A percentile compares a stretch with the other conserved stretches of the same genome.
phyloP scores from a whole-genome alignment of 2,329 filamentous ascomycete species.

The Xylaria hypoxylon region DNA sequence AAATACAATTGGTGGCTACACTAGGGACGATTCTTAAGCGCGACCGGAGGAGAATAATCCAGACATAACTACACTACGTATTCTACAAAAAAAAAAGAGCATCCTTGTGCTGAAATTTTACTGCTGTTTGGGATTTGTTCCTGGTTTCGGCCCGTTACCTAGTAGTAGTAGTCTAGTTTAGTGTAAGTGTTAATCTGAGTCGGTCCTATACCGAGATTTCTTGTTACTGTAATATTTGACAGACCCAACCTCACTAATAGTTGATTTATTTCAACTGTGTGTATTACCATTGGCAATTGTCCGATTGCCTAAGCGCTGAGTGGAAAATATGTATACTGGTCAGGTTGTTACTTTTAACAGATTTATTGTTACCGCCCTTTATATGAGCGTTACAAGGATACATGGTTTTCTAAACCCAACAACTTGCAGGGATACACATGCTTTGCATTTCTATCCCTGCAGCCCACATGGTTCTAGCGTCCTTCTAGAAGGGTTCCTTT shows the following conservation, averaged over 20 bases:
- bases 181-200: neutral
- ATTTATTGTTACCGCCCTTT: too few relatives aligned
- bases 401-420: too few relatives aligned
- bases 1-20: neutral
- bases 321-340: too few relatives aligned
- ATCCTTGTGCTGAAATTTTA: neutral
- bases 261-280: neutral
- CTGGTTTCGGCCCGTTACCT: neutral
- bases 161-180: neutral
- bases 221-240: neutral
- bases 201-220: conserved; percentile 8
- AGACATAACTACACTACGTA: neutral
- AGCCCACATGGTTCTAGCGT: conserved; percentile 40
- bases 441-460: conserved; percentile 31
- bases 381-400: too few relatives aligned
- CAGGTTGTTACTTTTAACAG: too few relatives aligned
- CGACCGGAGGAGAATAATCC: neutral
- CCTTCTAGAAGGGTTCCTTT: conserved; percentile 36
- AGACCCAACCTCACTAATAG: neutral
- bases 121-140: conserved; percentile 3
- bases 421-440: conserved; percentile 21
- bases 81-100: neutral
- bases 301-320: too few relatives aligned
- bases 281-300: neutral
- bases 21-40: neutral